These are phyloP conservation scores for Apiosordaria backusii DNA, from an alignment of 495 filamentous ascomycete genomes.

Conservation along the genomic window DNA sequence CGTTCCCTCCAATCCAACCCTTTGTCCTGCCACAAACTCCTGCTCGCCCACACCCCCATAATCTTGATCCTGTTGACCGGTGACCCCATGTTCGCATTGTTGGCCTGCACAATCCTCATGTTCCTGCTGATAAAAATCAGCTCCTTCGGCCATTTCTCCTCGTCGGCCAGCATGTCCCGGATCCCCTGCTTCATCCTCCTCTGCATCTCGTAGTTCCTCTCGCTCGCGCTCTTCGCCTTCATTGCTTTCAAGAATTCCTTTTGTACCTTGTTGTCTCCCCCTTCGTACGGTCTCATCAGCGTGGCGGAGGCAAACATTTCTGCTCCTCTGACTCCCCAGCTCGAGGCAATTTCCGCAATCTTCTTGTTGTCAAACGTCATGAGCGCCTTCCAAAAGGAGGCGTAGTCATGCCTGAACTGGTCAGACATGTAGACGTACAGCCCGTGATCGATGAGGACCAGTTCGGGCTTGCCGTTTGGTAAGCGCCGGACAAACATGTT, in stretches of 20 bases:
- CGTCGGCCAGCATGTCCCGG: constrained; percentile 79
- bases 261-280: constrained; percentile 67
- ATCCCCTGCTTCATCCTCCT: constrained; percentile 77
- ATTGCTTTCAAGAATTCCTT: constrained; percentile 52
- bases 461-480: constrained; percentile 74
- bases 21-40: constrained; percentile 65
- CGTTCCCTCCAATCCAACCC: constrained; percentile 38
- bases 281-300: constrained; percentile 83
- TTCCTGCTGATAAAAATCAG: constrained; percentile 95
- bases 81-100: constrained; percentile 72
- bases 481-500: constrained; percentile 93
- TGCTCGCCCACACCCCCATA: constrained; percentile 83
- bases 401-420: constrained; percentile 83
- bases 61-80: constrained; percentile 95
- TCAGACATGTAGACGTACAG: constrained; percentile 89
- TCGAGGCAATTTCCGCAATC: constrained; percentile 60
- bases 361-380: constrained; percentile 90
- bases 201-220: constrained; percentile 80
- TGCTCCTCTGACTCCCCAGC: constrained; percentile 83
- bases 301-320: constrained; percentile 91
- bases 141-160: constrained; percentile 88
- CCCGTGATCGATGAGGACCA: constrained; percentile 95
- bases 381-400: constrained; percentile 87
- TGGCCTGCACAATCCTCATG: constrained; percentile 78
- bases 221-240: constrained; percentile 54